phyloP scores from a whole-genome alignment of 2,329 filamentous ascomycete species.

The Aspergillus viridinutans region DNA sequence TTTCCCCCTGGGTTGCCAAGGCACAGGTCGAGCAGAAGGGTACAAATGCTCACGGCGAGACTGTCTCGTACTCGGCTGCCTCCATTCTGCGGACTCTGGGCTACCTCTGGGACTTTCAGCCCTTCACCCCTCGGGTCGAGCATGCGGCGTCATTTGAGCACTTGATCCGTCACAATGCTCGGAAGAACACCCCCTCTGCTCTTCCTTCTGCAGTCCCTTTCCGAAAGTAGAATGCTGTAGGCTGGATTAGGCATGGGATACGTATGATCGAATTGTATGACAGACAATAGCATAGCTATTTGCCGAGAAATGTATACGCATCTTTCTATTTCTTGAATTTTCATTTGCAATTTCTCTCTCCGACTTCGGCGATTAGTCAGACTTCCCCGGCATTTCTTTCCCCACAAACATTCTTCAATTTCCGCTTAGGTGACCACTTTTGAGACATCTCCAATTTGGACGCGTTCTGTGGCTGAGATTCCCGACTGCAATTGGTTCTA shows the following conservation, averaged over 20 bases:
- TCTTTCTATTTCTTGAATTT: too few species aligned
- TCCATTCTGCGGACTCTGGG: slow-evolving; percentile 29
- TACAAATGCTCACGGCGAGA: slow-evolving; percentile 16
- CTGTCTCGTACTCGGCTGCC: slow-evolving; percentile 25
- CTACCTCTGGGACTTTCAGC: slow-evolving; percentile 34
- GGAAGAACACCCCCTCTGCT: slow-evolving; percentile 19
- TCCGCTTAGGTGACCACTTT: too few species aligned
- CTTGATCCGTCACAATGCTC: slow-evolving; percentile 16
- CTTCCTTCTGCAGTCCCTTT: slow-evolving; percentile 16
- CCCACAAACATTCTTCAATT: too few species aligned
- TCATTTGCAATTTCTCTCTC: too few species aligned
- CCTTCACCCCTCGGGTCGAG: slow-evolving; percentile 26
- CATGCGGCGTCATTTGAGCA: slow-evolving; percentile 28
- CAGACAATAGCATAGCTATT: not conserved
- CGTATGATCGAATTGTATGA: not conserved
- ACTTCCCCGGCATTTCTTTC: too few species aligned
- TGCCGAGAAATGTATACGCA: not conserved
- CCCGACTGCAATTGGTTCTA: too few species aligned
- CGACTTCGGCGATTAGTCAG: too few species aligned
- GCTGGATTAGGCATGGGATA: too few species aligned
- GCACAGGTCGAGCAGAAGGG: slow-evolving; percentile 30
- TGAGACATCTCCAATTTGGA: too few species aligned
- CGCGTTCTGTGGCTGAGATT: too few species aligned
- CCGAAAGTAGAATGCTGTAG: not conserved
- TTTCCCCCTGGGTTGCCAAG: slow-evolving; percentile 29